Evolutionary conservation across 306 rosid species (phyloP), one percentile per base, ranked within the genome.

Genomic region (Mucuna pruriens): DNA sequence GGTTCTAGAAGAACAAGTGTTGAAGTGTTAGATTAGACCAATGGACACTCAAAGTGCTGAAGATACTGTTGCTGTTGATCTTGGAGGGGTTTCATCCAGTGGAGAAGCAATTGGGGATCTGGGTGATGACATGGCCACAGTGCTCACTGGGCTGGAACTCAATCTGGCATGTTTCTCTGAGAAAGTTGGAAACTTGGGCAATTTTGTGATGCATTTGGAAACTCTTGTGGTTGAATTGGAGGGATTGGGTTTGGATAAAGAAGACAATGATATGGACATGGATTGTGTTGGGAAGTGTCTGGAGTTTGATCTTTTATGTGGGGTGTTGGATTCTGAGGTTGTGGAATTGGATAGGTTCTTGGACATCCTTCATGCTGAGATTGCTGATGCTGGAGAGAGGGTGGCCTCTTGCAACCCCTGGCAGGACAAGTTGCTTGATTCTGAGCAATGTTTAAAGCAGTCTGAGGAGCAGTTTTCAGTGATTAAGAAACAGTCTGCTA

Each of bases 301-400:
- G 67, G 94, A 87, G 62, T 86, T 90, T 84, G 91, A 86, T 87
- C 87, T 93, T 64, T 79, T 92, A 17, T 90, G 91, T 74, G 94
- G 91, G 70, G 81, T 96, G 78, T 85, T 93, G 75, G 92, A 83
- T 73, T 88, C 98, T n/a, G 97, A 89, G 90, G 88, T 87, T 79
- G 83, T 48, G 40, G 97, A 86, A 76, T 76, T 93, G 84, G 91
- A 81, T 52, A 70, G 74, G 58, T 90, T 90, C 78, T 84, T 90
- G 88, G 85, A 49, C 45, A 34, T 81, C 1, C 90, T 93, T 83
- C 78, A 87, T 79, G 83, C 71, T 40, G 97, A 80, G 71, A 77
- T 90, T 80, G 62, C 73, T 51, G 73, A 61, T 75, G 84, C 90
- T 44, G 76, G 66, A 17, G 89, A 83, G 71, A 68, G 84, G 22